Base-by-base conservation (phyloP, 208 protist species). In the Histomonas meleagridis region DNA sequence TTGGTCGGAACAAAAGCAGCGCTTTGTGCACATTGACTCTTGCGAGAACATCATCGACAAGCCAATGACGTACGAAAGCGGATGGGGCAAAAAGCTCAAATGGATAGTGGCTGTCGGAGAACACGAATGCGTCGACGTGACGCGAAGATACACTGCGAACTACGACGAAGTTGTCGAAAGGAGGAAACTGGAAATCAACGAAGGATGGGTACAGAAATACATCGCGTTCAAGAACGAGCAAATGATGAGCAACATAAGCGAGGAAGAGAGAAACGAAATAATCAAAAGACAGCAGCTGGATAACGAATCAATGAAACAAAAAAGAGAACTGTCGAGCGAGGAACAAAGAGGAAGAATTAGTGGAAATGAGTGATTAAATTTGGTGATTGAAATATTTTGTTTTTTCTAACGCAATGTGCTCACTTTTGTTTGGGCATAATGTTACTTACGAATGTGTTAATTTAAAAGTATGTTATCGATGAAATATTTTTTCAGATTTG, bases 21-120 rank as follows among this genome's bases (percentile, higher is more conserved):
- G 92, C n/a, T 94, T 86, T 90, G 51, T 94, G 7, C 92, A 93
- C 78, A 32, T 76, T 51, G 93, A 94, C 53, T 62, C 92, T 62
- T 93, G 93, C 70, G 93, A 94, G 91, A n/a, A 91, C 10, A 62
- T 43, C 5, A 26, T 49, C 23, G 92, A 94, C 55, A 46, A 51
- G 0, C 93, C 93, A 0, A 79, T 92, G 10, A 57, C 81, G 0
- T 94, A 94, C 48, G 92, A 92, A 72, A 28, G 21, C 0, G 93
- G 93, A 4, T 94, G 93, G 93, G 46, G 65, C 28, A 94, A 94
- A 92, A 69, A 91, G 65, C 40, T 93, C 51, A 90, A 51, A 40
- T 91, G 90, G 86, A 65, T 93, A 32, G 46, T 93, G 21, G 70
- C 92, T 0, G 62, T 93, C 43, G 78, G 60, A 23, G 23, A 43